Base-by-base conservation (phyloP, 352 stramenopile genomes). In the Pythium phragmiticola region DNA sequence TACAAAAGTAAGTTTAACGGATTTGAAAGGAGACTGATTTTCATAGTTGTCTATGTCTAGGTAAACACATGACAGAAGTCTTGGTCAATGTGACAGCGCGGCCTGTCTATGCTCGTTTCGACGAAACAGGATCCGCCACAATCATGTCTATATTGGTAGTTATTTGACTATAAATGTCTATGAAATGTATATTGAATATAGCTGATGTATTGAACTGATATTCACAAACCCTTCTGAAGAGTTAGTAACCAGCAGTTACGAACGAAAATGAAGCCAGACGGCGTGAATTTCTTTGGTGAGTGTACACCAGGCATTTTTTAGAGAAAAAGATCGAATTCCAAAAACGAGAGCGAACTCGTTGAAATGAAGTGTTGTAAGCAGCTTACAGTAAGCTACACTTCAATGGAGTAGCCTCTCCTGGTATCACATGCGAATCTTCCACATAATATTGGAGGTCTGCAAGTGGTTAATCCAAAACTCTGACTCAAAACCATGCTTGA, bases 71-170 rank as follows among this genome's bases (percentile, higher is more conserved):
- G 26, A 30, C 26, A 30, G 26, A 3, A 30, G 26, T 30, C 26
- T 30, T 30, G 26, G 26, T 30, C 26, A 26, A n/a, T 46, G 54
- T 60, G 43, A 57, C 53, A 61, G 30, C 17, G 9, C 23, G 51
- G 42, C 51, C 60, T 43, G 60, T 28, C 60, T 66, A 6, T 65
- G 42, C 34, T n/a, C 43, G 14, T 7, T 46, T 56, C 28, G 52
- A 68, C 61, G 61, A 68, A 68, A 63, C 61, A 68, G 42, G 52
- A 23, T 34, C 23, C 46, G 36, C 33, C 52, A 68, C 57, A 54
- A 68, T 68, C 61, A 62, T 58, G 61, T 23, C 37, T 62, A 41
- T 43, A 28, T 52, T 6, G 1, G 61, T 37, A 53, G 53, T 30
- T 65, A 48, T 26, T 0, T 7, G n/a, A 7, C 9, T 46, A 50